phyloP scores from a whole-genome alignment of 2,329 filamentous ascomycete genomes.

The Fusarium torulosum region DNA sequence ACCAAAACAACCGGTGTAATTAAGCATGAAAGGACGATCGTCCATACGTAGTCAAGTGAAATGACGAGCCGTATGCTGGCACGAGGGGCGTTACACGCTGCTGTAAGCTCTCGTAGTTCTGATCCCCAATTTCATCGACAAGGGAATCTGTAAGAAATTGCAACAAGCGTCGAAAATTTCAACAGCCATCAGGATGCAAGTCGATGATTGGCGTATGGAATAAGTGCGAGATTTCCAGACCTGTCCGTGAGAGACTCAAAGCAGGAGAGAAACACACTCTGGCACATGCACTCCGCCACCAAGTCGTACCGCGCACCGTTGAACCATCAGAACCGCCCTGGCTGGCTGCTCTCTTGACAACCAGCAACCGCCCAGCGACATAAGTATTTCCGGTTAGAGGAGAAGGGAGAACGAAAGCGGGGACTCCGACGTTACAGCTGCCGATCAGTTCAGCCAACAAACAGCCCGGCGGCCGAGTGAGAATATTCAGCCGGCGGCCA shows the following conservation, averaged over 20 bases:
- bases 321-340: slow-evolving; percentile 25
- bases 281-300: slow-evolving; percentile 37
- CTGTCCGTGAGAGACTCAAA: slow-evolving; percentile 4
- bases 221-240: slow-evolving; percentile 18
- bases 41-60: slow-evolving; percentile 11
- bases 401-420: slow-evolving; percentile 31
- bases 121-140: slow-evolving; percentile 3
- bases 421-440: slow-evolving; percentile 40
- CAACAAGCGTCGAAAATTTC: slow-evolving; percentile 34
- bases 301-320: slow-evolving; percentile 19
- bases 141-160: slow-evolving; percentile 17
- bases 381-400: slow-evolving; percentile 35
- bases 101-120: slow-evolving; percentile 11
- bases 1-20: slow-evolving; percentile 39
- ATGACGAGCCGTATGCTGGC: slow-evolving; percentile 18
- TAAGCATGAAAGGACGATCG: slow-evolving; percentile 43
- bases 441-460: slow-evolving; percentile 31
- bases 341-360: slow-evolving; percentile 13
- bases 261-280: slow-evolving; percentile 20
- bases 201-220: slow-evolving; percentile 31
- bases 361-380: slow-evolving; percentile 24
- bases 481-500: slow-evolving; percentile 20
- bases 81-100: slow-evolving; percentile 5
- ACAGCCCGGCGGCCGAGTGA: slow-evolving; percentile 21
- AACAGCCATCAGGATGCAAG: slow-evolving; percentile 18